These are phyloP conservation scores for Trichoderma sp. DNA, from an alignment of 2,329 filamentous ascomycete species.

Conservation along the genomic window DNA sequence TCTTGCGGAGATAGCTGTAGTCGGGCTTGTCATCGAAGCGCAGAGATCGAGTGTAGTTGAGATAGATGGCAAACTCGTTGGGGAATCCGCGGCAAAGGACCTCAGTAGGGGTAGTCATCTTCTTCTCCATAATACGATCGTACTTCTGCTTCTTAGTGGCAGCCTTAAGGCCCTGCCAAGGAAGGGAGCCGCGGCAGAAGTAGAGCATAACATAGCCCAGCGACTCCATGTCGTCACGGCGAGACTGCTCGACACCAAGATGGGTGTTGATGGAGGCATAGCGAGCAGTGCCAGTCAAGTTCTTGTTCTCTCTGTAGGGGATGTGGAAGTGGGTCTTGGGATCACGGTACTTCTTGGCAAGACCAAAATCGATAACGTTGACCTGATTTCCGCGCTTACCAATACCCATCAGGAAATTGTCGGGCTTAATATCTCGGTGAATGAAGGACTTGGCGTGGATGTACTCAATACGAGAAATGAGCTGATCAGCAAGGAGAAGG, in stretches of 20 bases:
- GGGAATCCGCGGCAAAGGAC: constrained; percentile 98
- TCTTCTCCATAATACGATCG: constrained; percentile 99
- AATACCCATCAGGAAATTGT: constrained; percentile 99
- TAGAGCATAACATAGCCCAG: constrained; percentile 99
- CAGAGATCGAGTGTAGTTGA: constrained; percentile 98
- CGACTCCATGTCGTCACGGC: constrained; percentile 99
- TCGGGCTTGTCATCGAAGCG: constrained; percentile 99
- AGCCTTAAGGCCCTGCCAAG: constrained; percentile 98
- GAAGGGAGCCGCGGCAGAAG: constrained; percentile 98
- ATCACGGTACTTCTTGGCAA: constrained; percentile 99
- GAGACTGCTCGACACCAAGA: constrained; percentile 96
- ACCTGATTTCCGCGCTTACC: constrained; percentile 99
- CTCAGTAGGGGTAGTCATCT: constrained; percentile 99
- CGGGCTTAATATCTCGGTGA: constrained; percentile 99
- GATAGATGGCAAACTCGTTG: constrained; percentile 98
- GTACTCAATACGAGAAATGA: constrained; percentile 99
- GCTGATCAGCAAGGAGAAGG: constrained; percentile 91
- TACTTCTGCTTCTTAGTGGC: constrained; percentile 99
- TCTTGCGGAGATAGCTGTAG: constrained; percentile 99
- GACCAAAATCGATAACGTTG: constrained; percentile 98
- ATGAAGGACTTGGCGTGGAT: constrained; percentile 99
- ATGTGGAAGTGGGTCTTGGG: constrained; percentile 99
- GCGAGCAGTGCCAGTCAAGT: constrained; percentile 96
- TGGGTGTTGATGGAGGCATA: constrained; percentile 99
- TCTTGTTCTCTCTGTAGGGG: constrained; percentile 99